phyloP scores from a whole-genome alignment of 106 monocot species.

The Cymbidium sinense region DNA sequence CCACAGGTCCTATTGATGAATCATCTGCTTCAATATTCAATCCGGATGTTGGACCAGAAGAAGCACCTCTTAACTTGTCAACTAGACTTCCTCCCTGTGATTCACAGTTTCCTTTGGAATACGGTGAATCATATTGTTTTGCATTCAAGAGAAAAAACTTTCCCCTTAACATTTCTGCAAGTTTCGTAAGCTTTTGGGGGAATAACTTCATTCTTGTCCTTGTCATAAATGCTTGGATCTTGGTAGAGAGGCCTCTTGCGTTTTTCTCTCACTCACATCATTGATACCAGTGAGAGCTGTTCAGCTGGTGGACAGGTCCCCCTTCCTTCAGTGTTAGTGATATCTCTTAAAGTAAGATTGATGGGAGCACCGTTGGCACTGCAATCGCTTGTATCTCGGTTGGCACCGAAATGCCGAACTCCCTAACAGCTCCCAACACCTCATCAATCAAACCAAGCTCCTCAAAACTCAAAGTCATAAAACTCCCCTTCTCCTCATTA shows the following conservation, averaged over 20 bases:
- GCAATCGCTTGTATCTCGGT: conserved; percentile 92
- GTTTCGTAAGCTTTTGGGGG: too few species aligned
- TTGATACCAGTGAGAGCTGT: not conserved
- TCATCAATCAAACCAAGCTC: conserved; percentile 72
- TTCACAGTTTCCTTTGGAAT: not conserved
- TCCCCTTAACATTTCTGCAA: not conserved
- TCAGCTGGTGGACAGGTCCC: too few species aligned
- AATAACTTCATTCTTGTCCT: too few species aligned
- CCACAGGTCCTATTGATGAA: too few species aligned
- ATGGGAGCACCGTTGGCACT: conserved; percentile 60
- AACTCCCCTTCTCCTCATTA: not conserved
- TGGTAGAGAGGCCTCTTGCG: not conserved
- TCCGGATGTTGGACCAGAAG: not conserved
- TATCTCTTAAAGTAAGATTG: conserved; percentile 1
- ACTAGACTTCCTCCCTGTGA: not conserved
- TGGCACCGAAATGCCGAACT: conserved; percentile 75
- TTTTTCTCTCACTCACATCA: not conserved
- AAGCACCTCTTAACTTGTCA: not conserved
- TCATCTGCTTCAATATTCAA: not conserved
- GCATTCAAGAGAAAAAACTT: not conserved
- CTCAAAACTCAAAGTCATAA: conserved; percentile 32
- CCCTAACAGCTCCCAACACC: conserved; percentile 53
- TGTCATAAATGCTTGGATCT: too few species aligned
- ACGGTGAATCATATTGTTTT: not conserved
- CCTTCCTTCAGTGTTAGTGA: conserved; percentile 5